Conservation (phyloP, 2,329 filamentous ascomycete species). For the Paracoccidioides lutzii region DNA sequence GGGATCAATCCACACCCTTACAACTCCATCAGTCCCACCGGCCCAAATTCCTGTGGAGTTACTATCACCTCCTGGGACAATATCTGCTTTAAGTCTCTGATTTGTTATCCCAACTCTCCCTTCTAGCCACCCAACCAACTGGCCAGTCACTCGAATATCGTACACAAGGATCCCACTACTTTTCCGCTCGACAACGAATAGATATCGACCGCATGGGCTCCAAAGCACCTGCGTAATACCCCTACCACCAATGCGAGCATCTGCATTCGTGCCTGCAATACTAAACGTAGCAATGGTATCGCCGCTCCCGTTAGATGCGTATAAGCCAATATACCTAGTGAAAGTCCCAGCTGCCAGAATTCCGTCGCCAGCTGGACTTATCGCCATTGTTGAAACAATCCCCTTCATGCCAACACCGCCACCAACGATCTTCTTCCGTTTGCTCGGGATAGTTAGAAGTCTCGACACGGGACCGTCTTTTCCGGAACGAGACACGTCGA, state of each 20-base stretch:
- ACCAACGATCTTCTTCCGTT: conserved; percentile 34
- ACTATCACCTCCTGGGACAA: conserved; percentile 25
- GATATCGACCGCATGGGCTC: conserved; percentile 45
- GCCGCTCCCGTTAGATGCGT: conserved; percentile 38
- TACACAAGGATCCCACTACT: conserved; percentile 45
- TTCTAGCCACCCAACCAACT: conserved; percentile 38
- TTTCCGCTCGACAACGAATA: conserved; percentile 46
- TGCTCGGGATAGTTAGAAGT: conserved; percentile 38
- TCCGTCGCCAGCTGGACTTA: conserved; percentile 31
- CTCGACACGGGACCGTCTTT: conserved; percentile 33
- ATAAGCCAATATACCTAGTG: conserved; percentile 44
- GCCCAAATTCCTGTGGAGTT: conserved; percentile 44
- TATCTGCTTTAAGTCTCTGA: conserved; percentile 45
- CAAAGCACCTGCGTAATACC: conserved; percentile 46
- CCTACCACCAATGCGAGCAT: conserved; percentile 32
- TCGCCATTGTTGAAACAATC: conserved; percentile 39
- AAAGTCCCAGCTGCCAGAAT: conserved; percentile 47
- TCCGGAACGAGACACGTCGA: conserved; percentile 40
- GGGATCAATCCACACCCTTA: conserved; percentile 40
- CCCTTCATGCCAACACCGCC: conserved; percentile 43
- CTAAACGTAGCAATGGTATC: conserved; percentile 40
- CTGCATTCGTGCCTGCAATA: conserved; percentile 28
- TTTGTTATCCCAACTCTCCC: conserved; percentile 37
- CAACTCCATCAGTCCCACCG: conserved; percentile 44
- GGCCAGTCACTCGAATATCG: conserved; percentile 44